Conservation (phyloP, 2,329 filamentous ascomycete species). For the Niveomyces coronatus region DNA sequence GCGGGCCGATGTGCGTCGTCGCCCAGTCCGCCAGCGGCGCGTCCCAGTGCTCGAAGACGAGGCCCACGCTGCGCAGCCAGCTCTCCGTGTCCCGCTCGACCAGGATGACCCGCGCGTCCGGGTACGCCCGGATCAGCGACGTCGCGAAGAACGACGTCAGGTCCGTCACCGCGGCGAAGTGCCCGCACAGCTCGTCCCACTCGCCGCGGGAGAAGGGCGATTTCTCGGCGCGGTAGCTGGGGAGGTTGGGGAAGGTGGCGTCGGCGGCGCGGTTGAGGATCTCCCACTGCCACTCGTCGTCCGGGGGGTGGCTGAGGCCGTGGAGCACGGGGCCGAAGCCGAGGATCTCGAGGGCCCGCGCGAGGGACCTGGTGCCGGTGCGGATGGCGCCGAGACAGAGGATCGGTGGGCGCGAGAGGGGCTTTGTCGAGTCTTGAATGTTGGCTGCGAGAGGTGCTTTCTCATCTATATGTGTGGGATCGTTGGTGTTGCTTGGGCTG, state of each 20-base stretch:
- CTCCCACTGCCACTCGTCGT: too few relatives aligned
- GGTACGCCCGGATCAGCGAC: conserved; percentile 18
- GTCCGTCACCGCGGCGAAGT: conserved; percentile 18
- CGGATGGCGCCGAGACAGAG: too few relatives aligned
- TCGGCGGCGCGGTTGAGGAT: too few relatives aligned
- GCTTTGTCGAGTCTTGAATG: too few relatives aligned
- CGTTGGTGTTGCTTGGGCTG: too few relatives aligned
- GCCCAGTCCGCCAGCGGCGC: background rate
- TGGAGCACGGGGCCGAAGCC: too few relatives aligned
- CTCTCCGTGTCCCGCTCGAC: conserved; percentile 18
- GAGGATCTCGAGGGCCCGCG: too few relatives aligned
- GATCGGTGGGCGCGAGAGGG: too few relatives aligned
- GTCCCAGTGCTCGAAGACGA: conserved; percentile 12
- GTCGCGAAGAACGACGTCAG: conserved; percentile 15
- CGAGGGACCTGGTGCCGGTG: too few relatives aligned
- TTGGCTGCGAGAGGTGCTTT: too few relatives aligned
- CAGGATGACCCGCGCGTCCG: conserved; percentile 20
- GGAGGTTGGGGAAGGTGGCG: conserved; percentile 10
- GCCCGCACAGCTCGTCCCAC: conserved; percentile 17
- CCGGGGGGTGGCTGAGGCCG: too few relatives aligned
- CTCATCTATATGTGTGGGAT: too few relatives aligned
- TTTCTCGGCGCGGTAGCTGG: conserved; percentile 13
- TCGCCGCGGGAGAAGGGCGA: conserved; percentile 13
- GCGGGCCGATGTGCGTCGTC: background rate
- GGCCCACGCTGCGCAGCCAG: conserved; percentile 14